A percentile compares a stretch with the other conserved stretches of the same genome.
phyloP scores from a whole-genome alignment of 2,329 filamentous ascomycete genomes.

The Cladosporium sp. region DNA sequence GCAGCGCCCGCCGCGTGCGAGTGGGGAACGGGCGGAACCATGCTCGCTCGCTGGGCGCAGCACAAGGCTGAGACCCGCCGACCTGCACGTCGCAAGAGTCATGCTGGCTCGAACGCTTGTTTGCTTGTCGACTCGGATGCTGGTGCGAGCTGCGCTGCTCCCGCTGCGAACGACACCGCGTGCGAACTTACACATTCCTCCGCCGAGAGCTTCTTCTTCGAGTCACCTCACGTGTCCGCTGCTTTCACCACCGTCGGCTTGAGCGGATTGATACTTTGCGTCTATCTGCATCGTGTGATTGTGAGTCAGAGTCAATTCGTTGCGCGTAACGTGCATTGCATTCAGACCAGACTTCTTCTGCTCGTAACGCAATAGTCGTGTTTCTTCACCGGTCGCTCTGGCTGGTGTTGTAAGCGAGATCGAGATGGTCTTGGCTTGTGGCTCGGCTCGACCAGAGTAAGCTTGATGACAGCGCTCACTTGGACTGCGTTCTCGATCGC shows the following conservation, averaged over 20 bases:
- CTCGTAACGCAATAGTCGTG: neutral
- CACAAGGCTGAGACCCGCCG: neutral
- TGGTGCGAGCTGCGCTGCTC: neutral
- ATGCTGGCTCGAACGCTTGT: neutral
- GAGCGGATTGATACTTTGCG: neutral
- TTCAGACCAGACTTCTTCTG: neutral
- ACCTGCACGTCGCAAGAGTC: neutral
- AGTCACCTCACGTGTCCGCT: neutral
- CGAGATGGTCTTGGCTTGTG: neutral
- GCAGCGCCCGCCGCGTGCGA: neutral
- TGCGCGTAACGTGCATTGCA: neutral
- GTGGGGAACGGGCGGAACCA: neutral
- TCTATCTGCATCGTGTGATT: neutral
- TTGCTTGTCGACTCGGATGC: neutral
- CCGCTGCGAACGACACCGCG: neutral
- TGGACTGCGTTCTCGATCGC: too few relatives aligned
- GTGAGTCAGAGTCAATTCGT: neutral
- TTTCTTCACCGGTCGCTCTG: neutral
- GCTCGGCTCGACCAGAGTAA: neutral
- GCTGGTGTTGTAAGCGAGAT: neutral
- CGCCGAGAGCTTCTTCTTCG: neutral
- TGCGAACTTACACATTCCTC: neutral
- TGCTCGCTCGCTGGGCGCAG: neutral
- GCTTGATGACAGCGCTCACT: too few relatives aligned
- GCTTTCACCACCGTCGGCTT: neutral